Evolutionary conservation across 1,139 yeast genomes (phyloP).

Genomic region (Taphrina betulina): DNA sequence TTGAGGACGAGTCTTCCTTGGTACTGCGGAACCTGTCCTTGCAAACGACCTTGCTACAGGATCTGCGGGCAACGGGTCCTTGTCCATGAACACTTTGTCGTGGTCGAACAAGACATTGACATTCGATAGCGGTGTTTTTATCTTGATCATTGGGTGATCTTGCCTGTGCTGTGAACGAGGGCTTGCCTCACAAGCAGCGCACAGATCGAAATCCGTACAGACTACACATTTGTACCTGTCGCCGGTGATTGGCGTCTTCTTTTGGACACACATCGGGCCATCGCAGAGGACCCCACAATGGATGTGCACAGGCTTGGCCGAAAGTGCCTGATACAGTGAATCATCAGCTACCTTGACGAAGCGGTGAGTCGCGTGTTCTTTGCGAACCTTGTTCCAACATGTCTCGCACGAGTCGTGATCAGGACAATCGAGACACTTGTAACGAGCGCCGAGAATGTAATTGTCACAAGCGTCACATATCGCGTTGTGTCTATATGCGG

Average conservation of each 20-base stretch:
- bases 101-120: neutral
- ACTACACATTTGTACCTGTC: constrained; percentile 53
- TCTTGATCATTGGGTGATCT: constrained; percentile 40
- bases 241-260: constrained; percentile 46
- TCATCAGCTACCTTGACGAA: constrained; percentile 33
- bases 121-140: constrained; percentile 32
- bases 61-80: neutral
- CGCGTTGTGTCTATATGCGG: constrained; percentile 33
- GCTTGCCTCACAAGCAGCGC: constrained; percentile 50
- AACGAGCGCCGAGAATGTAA: constrained; percentile 49
- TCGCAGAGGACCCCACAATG: constrained; percentile 48
- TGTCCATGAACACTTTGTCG: neutral
- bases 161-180: constrained; percentile 39
- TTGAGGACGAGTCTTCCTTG: neutral
- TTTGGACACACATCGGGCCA: constrained; percentile 45
- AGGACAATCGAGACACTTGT: constrained; percentile 53
- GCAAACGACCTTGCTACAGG: no score
- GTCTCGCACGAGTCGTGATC: constrained; percentile 55
- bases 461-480: constrained; percentile 38
- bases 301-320: constrained; percentile 30
- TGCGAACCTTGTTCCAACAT: constrained; percentile 42
- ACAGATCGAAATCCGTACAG: constrained; percentile 55
- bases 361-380: constrained; percentile 32
- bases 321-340: constrained; percentile 1
- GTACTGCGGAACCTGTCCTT: neutral